Percentiles rank a stretch among this genome's conserved stretches.
Conservation (phyloP, 257 asterid genomes). For the Lycium ferocissimum region DNA sequence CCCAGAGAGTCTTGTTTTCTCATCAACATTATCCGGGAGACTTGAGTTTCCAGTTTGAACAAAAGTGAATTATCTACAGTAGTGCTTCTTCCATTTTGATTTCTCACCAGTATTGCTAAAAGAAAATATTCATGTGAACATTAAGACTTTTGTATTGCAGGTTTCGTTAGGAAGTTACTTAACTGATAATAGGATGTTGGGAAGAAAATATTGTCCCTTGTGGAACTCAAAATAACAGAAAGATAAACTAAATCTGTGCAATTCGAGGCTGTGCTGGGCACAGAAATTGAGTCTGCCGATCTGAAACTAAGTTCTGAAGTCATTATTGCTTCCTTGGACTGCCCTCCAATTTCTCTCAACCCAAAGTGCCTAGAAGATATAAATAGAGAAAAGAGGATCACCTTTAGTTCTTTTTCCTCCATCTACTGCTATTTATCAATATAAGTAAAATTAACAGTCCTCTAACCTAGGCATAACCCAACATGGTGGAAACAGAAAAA, state of each 20-base stretch:
- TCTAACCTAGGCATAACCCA: constrained; percentile 15
- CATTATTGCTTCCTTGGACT: neutral
- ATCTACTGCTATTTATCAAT: neutral
- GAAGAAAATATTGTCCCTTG: neutral
- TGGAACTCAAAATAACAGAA: neutral
- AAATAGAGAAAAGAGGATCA: neutral
- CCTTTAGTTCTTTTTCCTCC: constrained; percentile 13
- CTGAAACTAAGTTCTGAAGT: neutral
- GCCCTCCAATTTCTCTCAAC: neutral
- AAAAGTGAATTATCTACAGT: neutral
- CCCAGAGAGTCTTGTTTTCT: neutral
- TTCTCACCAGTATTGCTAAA: neutral
- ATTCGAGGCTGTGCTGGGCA: neutral
- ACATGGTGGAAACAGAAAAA: neutral
- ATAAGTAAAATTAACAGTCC: neutral
- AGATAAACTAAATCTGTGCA: neutral
- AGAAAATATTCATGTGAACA: neutral
- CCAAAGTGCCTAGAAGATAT: neutral
- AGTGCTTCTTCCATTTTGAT: constrained; percentile 23
- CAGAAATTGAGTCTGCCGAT: neutral
- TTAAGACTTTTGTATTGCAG: neutral
- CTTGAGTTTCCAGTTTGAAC: neutral
- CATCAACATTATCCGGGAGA: constrained; percentile 3
- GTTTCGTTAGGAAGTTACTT: constrained; percentile 23
- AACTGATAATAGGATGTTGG: neutral